Base-by-base conservation (phyloP, 2,329 filamentous ascomycete genomes). In the Aspergillus fijiensis region DNA sequence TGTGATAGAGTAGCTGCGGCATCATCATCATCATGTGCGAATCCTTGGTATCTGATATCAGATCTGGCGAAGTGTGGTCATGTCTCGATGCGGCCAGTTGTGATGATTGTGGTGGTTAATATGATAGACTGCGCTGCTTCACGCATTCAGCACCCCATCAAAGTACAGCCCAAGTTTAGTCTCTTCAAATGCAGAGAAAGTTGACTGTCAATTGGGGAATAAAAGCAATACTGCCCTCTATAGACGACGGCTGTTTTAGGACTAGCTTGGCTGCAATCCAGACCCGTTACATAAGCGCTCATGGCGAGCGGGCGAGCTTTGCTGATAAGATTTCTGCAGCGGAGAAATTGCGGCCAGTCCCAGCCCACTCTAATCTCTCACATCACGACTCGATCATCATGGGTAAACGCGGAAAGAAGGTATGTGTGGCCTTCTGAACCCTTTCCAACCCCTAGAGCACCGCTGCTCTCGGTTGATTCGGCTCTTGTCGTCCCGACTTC, bases 401-500 rank as follows among this genome's bases (percentile, higher is more conserved):
- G 53, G 53, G 53, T 55, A 55, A 55, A 47, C 53, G 53, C 16
- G 53, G 53, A 49, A 55, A 49, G 42, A 55, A 55, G 53, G 53
- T 55, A 55, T 55, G 53, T 49, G 2, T 49, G 45, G 9, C 23
- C n/a, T 23, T 31, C 5, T 6, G n/a, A 19, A 45, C 6, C 16
- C 39, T 45, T 19, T 6, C 12, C 39, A n/a, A n/a, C 6, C 12
- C 5, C 16, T 45, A 19, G 10, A 21, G 7, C 12, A 21, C 19
- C 12, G n/a, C 19, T 19, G 21, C 33, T 49, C 11, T 31, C 16
- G 6, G 23, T 49, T 19, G 5, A 4, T 4, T 42, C 29, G 12
- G 39, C 45, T 57, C 7, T 16, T 27, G 12, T 35, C 29, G 7
- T 33, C 6, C 14, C 4, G 7, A 35, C 3, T 12, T 21, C 29